Base-by-base conservation (phyloP, 140 eudicot species). In the Anethum foeniculum region DNA sequence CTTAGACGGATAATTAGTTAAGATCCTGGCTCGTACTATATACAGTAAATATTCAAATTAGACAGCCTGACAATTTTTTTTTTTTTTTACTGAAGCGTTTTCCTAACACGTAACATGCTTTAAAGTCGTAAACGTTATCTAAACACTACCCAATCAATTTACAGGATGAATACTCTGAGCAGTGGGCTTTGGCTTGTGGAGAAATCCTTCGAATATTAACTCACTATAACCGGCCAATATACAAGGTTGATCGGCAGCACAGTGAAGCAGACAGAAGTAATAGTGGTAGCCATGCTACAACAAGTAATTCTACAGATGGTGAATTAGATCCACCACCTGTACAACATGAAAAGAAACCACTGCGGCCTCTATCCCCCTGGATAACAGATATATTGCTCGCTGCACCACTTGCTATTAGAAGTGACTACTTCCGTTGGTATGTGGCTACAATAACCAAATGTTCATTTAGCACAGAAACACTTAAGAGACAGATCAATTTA, bases 121-220 rank as follows among this genome's bases (percentile, higher is more conserved):
- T 28, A 48, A 6, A 12, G 16, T 44, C 11, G 54, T 44, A 3
- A 25, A 43, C 5, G 2, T 79, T 27, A 44, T 19, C 28, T 60
- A 43, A 12, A 64, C 3, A 16, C 9, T 67, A 28, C 48, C 23
- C 36, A 52, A 48, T 79, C 44, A 39, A 43, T 81, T 83, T 86
- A 71, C 96, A 94, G 98, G 88, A 89, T 38, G 98, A 92, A 84
- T 94, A 92, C 81, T 94, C 98, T 27, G 98, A 94, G 85, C 98
- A 94, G 83, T 94, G 97, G 98, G 97, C 98, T 36, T 86, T 94
- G 74, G 98, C 98, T 60, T 94, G 98, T 80, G 98, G 98, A 46
- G 98, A 94, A 86, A 92, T 94, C 75, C 79, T 94, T 83, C 84
- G 97, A 81, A 88, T 94, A 77, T 86, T 94, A 78, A 94, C 98